phyloP scores from a whole-genome alignment of 2,329 filamentous ascomycete species.

The Aspergillus thermomutatus region DNA sequence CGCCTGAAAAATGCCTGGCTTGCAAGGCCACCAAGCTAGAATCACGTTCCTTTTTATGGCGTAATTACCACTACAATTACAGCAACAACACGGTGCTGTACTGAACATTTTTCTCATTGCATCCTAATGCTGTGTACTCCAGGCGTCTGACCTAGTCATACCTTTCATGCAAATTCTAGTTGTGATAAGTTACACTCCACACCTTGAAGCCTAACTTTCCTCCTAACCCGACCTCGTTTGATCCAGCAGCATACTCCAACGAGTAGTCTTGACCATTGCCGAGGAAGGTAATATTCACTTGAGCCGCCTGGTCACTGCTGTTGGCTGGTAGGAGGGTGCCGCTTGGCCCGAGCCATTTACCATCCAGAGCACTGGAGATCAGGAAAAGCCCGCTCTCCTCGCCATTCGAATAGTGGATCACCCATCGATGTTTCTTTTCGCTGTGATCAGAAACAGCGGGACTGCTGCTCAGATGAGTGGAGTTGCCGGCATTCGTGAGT shows the following conservation, averaged over 20 bases:
- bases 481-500: constrained; percentile 33
- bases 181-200: constrained; percentile 34
- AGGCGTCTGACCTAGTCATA: neutral
- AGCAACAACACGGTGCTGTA: neutral
- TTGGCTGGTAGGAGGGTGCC: constrained; percentile 19
- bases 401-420: constrained; percentile 42
- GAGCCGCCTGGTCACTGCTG: constrained; percentile 18
- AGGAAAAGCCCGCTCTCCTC: constrained; percentile 36
- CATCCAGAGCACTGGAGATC: constrained; percentile 42
- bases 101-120: too few relatives aligned
- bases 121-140: neutral
- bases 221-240: constrained; percentile 4
- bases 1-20: neutral
- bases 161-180: constrained; percentile 6
- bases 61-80: neutral
- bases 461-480: constrained; percentile 14
- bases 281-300: constrained; percentile 31
- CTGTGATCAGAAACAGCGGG: constrained; percentile 36
- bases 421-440: constrained; percentile 47
- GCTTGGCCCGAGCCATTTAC: constrained; percentile 32
- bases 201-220: constrained; percentile 21
- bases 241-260: constrained; percentile 25
- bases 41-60: neutral
- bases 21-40: neutral
- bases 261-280: constrained; percentile 35